Conservation (phyloP, 345 rosid species). For the Ceriops tagal region DNA sequence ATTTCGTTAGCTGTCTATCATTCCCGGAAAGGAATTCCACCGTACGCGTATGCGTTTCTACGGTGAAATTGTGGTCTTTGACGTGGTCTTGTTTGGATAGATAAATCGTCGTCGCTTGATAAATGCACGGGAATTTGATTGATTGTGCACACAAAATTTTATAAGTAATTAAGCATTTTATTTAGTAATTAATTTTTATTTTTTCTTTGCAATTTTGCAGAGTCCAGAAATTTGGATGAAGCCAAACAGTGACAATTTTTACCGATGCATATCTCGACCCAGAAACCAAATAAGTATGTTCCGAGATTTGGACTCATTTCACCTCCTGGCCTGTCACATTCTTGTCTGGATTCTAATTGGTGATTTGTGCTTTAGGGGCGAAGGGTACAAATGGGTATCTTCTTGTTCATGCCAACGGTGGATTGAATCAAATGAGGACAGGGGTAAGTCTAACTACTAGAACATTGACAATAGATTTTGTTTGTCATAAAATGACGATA, state of each 20-base stretch:
- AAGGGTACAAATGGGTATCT: conserved; percentile 72
- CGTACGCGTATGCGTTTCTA: not conserved
- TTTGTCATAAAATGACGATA: too few species aligned
- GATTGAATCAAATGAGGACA: conserved; percentile 99
- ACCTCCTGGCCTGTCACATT: not conserved
- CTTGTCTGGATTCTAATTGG: not conserved
- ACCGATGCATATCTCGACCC: conserved; percentile 63
- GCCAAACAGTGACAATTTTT: conserved; percentile 58
- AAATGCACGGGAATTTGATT: too few species aligned
- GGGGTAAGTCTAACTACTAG: conserved; percentile 51
- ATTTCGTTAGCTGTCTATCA: not conserved
- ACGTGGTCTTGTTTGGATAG: not conserved
- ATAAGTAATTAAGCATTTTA: too few species aligned
- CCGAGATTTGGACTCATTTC: not conserved
- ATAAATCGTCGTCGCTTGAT: too few species aligned
- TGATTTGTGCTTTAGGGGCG: conserved; percentile 27
- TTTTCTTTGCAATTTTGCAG: conserved; percentile 33
- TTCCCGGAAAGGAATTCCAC: not conserved
- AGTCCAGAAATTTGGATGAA: conserved; percentile 87
- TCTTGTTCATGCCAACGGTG: conserved; percentile 92
- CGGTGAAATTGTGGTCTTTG: not conserved
- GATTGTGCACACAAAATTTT: too few species aligned
- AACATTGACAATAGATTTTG: not conserved
- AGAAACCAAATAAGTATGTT: conserved; percentile 52
- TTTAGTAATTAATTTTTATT: not conserved